These are phyloP conservation scores for Malassezia sp. DNA, from an alignment of 1,284 basidiomycete species.

Conservation along the genomic window DNA sequence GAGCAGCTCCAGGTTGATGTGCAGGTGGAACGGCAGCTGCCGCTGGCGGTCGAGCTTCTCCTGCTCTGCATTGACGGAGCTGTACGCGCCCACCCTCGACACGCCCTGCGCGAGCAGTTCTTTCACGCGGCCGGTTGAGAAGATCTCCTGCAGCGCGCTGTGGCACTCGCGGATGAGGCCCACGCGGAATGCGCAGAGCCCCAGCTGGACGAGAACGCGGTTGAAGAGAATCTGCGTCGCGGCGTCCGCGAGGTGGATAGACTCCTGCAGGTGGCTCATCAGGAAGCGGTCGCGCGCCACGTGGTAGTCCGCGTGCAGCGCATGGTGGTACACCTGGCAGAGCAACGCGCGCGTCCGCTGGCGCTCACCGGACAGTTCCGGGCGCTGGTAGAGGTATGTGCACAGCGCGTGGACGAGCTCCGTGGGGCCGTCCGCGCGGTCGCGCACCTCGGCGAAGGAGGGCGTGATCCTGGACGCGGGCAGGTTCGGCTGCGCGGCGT, in stretches of 20 bases:
- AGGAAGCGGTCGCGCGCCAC: slow-evolving; percentile 94
- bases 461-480: slow-evolving; percentile 24
- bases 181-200: slow-evolving; percentile 87
- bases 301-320: slow-evolving; percentile 90
- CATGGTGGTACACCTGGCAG: slow-evolving; percentile 84
- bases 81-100: slow-evolving; percentile 73
- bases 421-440: slow-evolving; percentile 49
- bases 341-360: slow-evolving; percentile 92
- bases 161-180: slow-evolving; percentile 92
- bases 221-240: slow-evolving; percentile 97
- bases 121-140: slow-evolving; percentile 84
- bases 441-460: slow-evolving; percentile 16
- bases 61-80: slow-evolving; percentile 71
- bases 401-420: slow-evolving; percentile 77
- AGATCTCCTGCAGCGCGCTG: slow-evolving; percentile 84
- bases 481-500: slow-evolving; percentile 46
- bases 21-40: slow-evolving; percentile 98
- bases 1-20: slow-evolving; percentile 94
- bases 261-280: slow-evolving; percentile 97
- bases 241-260: slow-evolving; percentile 87
- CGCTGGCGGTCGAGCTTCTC: slow-evolving; percentile 91
- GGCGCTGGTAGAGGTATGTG: slow-evolving; percentile 79
- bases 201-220: slow-evolving; percentile 90
- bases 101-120: slow-evolving; percentile 94
- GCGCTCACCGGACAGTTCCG: slow-evolving; percentile 61